Conservation (phyloP, 257 asterid species). For the Pogostemon cablin region DNA sequence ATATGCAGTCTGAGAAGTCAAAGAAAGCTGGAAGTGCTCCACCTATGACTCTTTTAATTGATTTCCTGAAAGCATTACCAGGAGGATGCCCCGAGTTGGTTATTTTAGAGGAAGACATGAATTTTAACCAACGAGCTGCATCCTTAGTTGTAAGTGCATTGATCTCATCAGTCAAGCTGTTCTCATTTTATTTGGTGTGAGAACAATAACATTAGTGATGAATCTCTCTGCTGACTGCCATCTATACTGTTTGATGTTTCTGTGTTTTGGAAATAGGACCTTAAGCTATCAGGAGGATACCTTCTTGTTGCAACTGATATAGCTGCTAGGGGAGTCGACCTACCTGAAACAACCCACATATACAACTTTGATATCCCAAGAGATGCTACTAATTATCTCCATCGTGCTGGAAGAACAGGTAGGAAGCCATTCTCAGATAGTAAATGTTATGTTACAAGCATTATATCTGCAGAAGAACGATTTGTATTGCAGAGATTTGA, state of each 20-base stretch:
- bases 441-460: constrained; percentile 78
- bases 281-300: constrained; percentile 66
- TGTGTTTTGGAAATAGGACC: constrained; percentile 50
- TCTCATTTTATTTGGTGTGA: constrained; percentile 21
- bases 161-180: not conserved
- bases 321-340: constrained; percentile 85
- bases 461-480: constrained; percentile 72
- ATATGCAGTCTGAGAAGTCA: constrained; percentile 85
- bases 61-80: constrained; percentile 52
- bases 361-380: constrained; percentile 91
- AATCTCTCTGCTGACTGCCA: constrained; percentile 30
- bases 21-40: constrained; percentile 82
- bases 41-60: constrained; percentile 58
- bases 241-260: constrained; percentile 14
- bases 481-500: constrained; percentile 86
- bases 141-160: constrained; percentile 58
- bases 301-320: constrained; percentile 91
- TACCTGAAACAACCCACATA: constrained; percentile 90
- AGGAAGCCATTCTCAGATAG: constrained; percentile 91
- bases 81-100: constrained; percentile 54
- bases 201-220: constrained; percentile 10
- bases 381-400: constrained; percentile 89
- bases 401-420: constrained; percentile 97
- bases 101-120: constrained; percentile 80
- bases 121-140: constrained; percentile 81